A percentile compares a stretch with the other conserved stretches of the same genome.
These are phyloP conservation scores for Colletotrichum shisoi DNA, from an alignment of 2,329 filamentous ascomycete genomes.

Conservation along the genomic window DNA sequence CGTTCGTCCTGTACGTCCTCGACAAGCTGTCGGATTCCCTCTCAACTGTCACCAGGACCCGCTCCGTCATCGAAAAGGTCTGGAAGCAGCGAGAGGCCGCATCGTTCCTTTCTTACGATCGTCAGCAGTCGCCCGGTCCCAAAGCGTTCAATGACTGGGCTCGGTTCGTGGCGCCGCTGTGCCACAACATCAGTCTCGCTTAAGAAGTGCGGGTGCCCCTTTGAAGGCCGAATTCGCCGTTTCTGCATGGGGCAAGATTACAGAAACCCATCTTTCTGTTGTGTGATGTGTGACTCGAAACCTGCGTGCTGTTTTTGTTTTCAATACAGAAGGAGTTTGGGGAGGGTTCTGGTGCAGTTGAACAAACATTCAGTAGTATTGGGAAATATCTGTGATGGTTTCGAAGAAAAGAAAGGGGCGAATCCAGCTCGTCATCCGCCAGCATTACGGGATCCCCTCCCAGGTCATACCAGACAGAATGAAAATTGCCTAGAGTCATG, in stretches of 20 bases:
- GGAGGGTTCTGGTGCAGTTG: neutral
- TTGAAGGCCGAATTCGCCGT: neutral
- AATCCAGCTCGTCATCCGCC: neutral
- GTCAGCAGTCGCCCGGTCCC: slow-evolving; percentile 32
- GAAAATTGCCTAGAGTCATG: neutral
- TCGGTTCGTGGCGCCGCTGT: slow-evolving; percentile 52
- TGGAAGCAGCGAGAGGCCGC: slow-evolving; percentile 52
- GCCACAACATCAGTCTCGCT: slow-evolving; percentile 53
- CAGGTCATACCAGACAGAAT: neutral
- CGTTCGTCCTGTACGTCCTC: slow-evolving; percentile 50
- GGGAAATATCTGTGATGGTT: neutral
- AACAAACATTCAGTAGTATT: neutral
- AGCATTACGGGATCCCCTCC: neutral
- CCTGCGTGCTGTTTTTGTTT: neutral
- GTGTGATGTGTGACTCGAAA: neutral
- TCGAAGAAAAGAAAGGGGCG: neutral
- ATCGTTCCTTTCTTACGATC: slow-evolving; percentile 19
- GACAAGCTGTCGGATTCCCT: slow-evolving; percentile 51
- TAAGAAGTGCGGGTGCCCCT: slow-evolving; percentile 41
- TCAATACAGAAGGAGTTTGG: neutral
- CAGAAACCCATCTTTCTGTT: neutral
- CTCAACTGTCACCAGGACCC: slow-evolving; percentile 52
- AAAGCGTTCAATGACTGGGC: slow-evolving; percentile 52
- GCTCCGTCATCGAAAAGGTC: slow-evolving; percentile 55
- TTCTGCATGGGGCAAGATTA: neutral